Base-by-base conservation (phyloP, 305 asterid genomes). In the Fraxinus greggii region DNA sequence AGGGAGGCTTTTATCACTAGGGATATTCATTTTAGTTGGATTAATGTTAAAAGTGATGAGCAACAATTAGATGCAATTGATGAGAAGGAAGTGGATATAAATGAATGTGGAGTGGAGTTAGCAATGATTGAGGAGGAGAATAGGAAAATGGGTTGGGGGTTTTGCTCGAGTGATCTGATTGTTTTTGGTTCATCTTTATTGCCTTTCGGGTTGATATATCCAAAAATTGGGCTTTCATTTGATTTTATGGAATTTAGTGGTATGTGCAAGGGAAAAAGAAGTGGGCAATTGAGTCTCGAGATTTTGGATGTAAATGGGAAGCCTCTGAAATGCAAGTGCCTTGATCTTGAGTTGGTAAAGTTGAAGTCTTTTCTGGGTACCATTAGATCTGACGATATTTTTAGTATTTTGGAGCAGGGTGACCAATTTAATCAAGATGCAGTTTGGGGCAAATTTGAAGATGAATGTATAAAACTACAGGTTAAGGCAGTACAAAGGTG, bases 121-220 rank as follows among this genome's bases (percentile, higher is more conserved):
- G 79, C 19, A 12, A 40, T 26, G 12, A 76, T 90, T 48, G 88
- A 87, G 84, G 89, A 89, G 67, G 85, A 84, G 69, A 80, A 90
- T 79, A 82, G 84, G 81, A 86, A 88, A 80, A 89, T 89, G 70
- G 97, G 97, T n/a, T 96, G 97, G 97, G 92, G 97, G 5, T 86
- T 83, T 91, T 91, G 95, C 85, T 92, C 98, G 3, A 93, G 92
- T 13, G 90, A 94, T 85, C 81, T 88, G 65, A 80, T 94, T 87
- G 85, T 90, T 54, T 86, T 93, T 77, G 95, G 97, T 70, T 91
- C 98, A 17, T 94, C 92, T 82, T 74, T 96, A 80, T 63, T 94
- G 89, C 98, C 99, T 15, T 89, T 94, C 32, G 96, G 92, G 26
- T 88, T 96, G 89, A 88, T 96, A 84, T 94, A 92, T 86, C 97